Conservation (phyloP, 805 yeast species). For the Pichia membranifaciens region DNA sequence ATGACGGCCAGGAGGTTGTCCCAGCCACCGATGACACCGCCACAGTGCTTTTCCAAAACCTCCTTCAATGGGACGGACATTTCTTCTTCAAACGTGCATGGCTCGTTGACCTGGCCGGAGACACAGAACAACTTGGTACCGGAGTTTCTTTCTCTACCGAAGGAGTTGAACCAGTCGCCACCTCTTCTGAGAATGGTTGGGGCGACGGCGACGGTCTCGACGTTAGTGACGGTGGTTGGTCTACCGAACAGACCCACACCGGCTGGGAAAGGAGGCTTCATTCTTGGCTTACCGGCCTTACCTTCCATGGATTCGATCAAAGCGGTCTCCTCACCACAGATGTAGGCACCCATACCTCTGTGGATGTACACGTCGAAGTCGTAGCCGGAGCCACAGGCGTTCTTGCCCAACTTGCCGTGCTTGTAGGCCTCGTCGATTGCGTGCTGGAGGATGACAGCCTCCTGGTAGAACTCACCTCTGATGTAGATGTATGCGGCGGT, state of each 20-base stretch:
- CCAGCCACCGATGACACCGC: slow-evolving; percentile 91
- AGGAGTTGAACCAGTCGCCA: slow-evolving; percentile 76
- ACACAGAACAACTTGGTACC: slow-evolving; percentile 84
- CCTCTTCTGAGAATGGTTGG: slow-evolving; percentile 89
- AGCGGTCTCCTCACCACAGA: slow-evolving; percentile 91
- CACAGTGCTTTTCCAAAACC: slow-evolving; percentile 81
- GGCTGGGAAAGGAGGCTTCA: slow-evolving; percentile 94
- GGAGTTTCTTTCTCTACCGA: slow-evolving; percentile 79
- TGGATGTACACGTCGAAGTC: slow-evolving; percentile 79
- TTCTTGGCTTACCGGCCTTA: slow-evolving; percentile 88
- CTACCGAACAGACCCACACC: slow-evolving; percentile 90
- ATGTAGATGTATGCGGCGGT: slow-evolving; percentile 89
- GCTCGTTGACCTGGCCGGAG: slow-evolving; percentile 87
- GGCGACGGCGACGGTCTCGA: slow-evolving; percentile 85
- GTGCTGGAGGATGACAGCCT: slow-evolving; percentile 63
- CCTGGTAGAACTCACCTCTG: slow-evolving; percentile 86
- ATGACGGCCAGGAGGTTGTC: slow-evolving; percentile 81
- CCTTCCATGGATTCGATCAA: slow-evolving; percentile 86
- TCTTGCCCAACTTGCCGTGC: slow-evolving; percentile 73
- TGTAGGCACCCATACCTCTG: slow-evolving; percentile 91
- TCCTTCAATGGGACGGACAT: slow-evolving; percentile 86
- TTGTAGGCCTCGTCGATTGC: slow-evolving; percentile 86
- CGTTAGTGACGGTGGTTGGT: slow-evolving; percentile 87
- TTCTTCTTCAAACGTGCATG: slow-evolving; percentile 90
- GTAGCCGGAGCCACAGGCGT: slow-evolving; percentile 85